Evolutionary conservation across 148 eudicot species (phyloP).

Genomic region (Bassia scoparia): DNA sequence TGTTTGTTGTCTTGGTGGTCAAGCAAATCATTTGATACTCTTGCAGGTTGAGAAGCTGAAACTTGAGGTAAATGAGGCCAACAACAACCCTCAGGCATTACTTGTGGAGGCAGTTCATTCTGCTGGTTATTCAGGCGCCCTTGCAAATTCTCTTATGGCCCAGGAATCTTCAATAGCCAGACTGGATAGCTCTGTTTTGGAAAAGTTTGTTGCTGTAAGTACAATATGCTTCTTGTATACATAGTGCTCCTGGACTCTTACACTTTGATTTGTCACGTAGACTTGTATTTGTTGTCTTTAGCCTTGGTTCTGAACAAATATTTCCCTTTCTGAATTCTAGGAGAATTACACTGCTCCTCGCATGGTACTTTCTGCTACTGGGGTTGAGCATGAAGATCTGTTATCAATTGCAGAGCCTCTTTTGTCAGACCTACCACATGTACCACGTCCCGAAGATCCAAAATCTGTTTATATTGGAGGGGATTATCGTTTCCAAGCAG

Average conservation of each 20-base stretch:
- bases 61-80: slow-evolving; percentile 63
- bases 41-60: slow-evolving; percentile 70
- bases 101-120: slow-evolving; percentile 86
- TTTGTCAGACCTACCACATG: slow-evolving; percentile 58
- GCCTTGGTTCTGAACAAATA: slow-evolving; percentile 1
- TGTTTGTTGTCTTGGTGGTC: background rate
- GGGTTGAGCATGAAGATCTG: slow-evolving; percentile 84
- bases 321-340: slow-evolving; percentile 36
- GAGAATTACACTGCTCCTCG: slow-evolving; percentile 84
- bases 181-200: slow-evolving; percentile 57
- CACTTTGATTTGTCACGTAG: background rate
- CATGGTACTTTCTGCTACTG: slow-evolving; percentile 93
- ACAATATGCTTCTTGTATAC: background rate
- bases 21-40: background rate
- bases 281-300: background rate
- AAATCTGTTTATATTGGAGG: slow-evolving; percentile 74
- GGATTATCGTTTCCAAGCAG: slow-evolving; percentile 73
- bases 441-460: slow-evolving; percentile 45
- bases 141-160: slow-evolving; percentile 72
- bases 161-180: slow-evolving; percentile 60
- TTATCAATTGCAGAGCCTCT: slow-evolving; percentile 82
- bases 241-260: background rate
- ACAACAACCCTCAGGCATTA: slow-evolving; percentile 78
- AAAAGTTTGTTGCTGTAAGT: slow-evolving; percentile 85
- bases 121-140: slow-evolving; percentile 80